Conservation (phyloP, 2,329 filamentous ascomycete genomes). For the Ceratocystis eucalypticola region DNA sequence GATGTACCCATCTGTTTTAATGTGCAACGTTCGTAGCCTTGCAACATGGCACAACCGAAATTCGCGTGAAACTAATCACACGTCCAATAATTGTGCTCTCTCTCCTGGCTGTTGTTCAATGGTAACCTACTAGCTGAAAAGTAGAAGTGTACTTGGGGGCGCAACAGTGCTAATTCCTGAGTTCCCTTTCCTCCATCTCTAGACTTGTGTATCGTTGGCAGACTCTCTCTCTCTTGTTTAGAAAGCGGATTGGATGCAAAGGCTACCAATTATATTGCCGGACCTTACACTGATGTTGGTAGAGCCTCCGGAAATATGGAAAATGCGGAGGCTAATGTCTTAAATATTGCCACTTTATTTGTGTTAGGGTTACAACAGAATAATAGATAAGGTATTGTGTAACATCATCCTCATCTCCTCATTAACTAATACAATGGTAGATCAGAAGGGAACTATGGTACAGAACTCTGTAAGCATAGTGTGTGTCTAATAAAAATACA, state of each 20-base stretch:
- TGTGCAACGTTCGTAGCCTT: not conserved
- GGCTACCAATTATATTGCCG: no score
- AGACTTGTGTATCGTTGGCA: not conserved
- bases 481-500: not conserved
- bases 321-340: not conserved
- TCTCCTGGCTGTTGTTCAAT: no score
- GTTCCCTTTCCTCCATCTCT: not conserved
- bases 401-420: not conserved
- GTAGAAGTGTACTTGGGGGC: not conserved
- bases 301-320: not conserved
- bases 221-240: not conserved
- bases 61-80: not conserved
- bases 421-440: no score
- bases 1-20: not conserved
- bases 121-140: no score
- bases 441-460: not conserved
- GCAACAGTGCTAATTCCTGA: not conserved
- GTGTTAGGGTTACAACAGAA: not conserved
- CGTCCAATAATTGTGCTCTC: not conserved
- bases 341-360: not conserved
- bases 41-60: conserved; percentile 3
- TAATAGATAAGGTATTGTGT: not conserved
- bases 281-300: not conserved
- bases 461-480: not conserved
- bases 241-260: no score